Base-by-base conservation (phyloP, 306 rosid species). In the Geum urbanum region DNA sequence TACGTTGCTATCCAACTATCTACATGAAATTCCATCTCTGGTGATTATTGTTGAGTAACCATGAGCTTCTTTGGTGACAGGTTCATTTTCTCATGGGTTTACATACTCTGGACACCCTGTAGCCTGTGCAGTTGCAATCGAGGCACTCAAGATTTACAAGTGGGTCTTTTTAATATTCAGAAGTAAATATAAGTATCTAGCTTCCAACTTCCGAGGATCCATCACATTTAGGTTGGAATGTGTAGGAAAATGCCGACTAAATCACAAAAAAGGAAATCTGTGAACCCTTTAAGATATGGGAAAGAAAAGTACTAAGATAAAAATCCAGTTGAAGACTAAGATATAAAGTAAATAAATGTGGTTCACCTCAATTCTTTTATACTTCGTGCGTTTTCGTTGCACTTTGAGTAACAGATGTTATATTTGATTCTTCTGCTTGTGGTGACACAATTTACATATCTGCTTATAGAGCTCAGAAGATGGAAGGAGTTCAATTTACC, bases 51-150 rank as follows among this genome's bases (percentile, higher is more conserved):
- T 16, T 13, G 64, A 64, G 48, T 70, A 51, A 57, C 67, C 67
- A 69, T 61, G 61, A 43, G 40, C 63, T 72, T 72, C 51, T 43
- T 45, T 45, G 72, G 27, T 62, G 69, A 19, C 79, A 91, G 99
- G 97, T 71, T 0, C 15, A 8, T 91, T 91, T 77, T 80, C 91
- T 75, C 99, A 91, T 24, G 97, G 99, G 61, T 94, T 94, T 76
- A 94, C 99, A 41, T 91, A 88, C 84, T 94, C 96, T 70, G 99
- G 99, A 57, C 97, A 91, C 74, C 97, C 97, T 0, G 88, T 87
- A 47, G 44, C 95, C 27, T 91, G 95, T 81, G 97, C 90, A 0
- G 99, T 94, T 69, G 97, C 97, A 80, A 77, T 87, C 86, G 99
- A 94, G 80, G 73, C 99, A 43, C 87, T 94, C 60, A 94, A 86